A percentile compares a stretch with the other conserved stretches of the same genome.
These are phyloP conservation scores for Penicillium coffeae DNA, from an alignment of 495 filamentous ascomycete species.

Conservation along the genomic window DNA sequence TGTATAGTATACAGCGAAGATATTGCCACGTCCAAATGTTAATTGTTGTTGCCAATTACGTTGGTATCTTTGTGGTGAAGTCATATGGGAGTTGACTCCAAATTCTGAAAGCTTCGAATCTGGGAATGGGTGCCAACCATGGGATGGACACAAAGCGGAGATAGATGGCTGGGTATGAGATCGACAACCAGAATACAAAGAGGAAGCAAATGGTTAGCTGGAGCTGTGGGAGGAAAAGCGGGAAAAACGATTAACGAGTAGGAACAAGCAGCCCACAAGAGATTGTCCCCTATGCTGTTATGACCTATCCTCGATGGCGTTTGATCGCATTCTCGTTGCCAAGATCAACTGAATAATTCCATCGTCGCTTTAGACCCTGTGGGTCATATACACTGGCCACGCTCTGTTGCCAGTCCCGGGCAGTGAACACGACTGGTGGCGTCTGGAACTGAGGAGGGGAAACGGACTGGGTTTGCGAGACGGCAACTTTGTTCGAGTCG, in stretches of 20 bases:
- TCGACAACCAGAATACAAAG: background rate
- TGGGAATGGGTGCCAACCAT: too few relatives aligned
- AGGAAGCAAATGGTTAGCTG: background rate
- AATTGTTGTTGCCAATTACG: too few relatives aligned
- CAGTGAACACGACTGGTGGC: conserved; percentile 71
- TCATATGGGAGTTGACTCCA: too few relatives aligned
- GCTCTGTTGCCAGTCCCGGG: conserved; percentile 94
- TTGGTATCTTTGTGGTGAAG: too few relatives aligned
- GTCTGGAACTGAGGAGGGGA: conserved; percentile 53
- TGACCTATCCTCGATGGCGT: conserved; percentile 29
- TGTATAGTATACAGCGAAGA: too few relatives aligned
- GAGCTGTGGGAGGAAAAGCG: background rate
- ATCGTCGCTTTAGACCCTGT: conserved; percentile 70
- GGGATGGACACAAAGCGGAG: background rate
- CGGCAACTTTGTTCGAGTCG: conserved; percentile 28
- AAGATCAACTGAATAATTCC: conserved; percentile 49
- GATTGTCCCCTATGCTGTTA: background rate
- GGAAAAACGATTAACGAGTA: background rate
- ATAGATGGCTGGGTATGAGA: background rate
- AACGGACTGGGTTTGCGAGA: conserved; percentile 44
- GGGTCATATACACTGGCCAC: conserved; percentile 84
- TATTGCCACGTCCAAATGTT: too few relatives aligned
- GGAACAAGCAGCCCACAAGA: background rate
- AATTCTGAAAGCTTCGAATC: too few relatives aligned
- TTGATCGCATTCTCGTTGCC: conserved; percentile 29